Conservation (phyloP, 2,329 filamentous ascomycete genomes). For the Ceratocystis diversiconidia region DNA sequence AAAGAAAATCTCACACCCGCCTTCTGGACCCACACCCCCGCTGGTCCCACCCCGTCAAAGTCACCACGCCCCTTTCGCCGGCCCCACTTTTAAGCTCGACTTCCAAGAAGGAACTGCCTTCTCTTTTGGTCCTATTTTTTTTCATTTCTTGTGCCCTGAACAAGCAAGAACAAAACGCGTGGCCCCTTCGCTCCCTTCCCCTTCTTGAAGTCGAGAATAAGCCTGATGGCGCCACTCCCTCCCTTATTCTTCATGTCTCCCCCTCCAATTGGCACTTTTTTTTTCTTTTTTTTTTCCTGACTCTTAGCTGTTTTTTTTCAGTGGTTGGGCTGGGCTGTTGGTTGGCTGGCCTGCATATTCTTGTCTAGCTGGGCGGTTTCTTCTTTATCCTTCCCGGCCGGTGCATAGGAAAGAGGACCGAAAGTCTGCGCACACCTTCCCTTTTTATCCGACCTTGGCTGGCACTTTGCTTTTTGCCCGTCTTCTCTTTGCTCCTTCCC, state of each 20-base stretch:
- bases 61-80: not conserved
- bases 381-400: not conserved
- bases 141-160: not conserved
- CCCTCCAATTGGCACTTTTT: not conserved
- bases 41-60: not conserved
- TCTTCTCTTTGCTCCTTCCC: not conserved
- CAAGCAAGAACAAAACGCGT: not conserved
- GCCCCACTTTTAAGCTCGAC: conserved; percentile 1
- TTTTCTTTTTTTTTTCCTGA: not conserved
- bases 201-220: not conserved
- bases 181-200: not conserved
- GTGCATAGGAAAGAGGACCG: not conserved
- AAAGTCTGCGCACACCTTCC: not conserved
- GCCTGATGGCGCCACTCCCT: not conserved
- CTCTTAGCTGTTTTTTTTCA: not conserved
- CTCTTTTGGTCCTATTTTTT: not conserved
- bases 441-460: not conserved
- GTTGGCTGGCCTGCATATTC: too few species aligned
- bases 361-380: not conserved
- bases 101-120: not conserved
- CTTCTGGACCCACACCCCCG: conserved; percentile 1
- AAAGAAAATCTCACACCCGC: not conserved
- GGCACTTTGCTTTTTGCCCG: not conserved
- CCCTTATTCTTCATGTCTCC: not conserved
- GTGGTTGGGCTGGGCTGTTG: too few species aligned